Base-by-base conservation (phyloP, 75 land plant genomes). In the Picea glauca region DNA sequence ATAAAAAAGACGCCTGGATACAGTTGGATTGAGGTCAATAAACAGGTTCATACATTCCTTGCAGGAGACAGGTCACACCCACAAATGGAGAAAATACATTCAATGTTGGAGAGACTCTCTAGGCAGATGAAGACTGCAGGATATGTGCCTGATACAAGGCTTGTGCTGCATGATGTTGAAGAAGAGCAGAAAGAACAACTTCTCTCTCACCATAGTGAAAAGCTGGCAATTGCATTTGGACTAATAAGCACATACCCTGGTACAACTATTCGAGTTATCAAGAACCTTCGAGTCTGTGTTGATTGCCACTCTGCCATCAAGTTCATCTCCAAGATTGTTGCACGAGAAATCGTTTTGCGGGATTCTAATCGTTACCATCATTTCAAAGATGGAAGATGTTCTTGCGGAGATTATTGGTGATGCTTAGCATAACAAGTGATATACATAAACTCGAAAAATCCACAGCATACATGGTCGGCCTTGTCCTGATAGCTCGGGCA, bases 231-330 rank as follows among this genome's bases (percentile, higher is more conserved):
- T 17, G 62, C 62, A 60, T 60, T 60, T 60, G 62, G 62, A 20
- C 17, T 60, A 20, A 60, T 60, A 15, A 60, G n/a, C n/a, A 60
- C 62, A 17, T 17, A 3, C 12, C 62, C 62, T 17, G 62, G 62
- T 3, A 60, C 62, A 20, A 60, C 62, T 17, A 17, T 60, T 2
- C 62, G n/a, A 15, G 4, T 60, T 60, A 15, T 17, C n/a, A 60
- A 60, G 3, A 60, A 60, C n/a, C 62, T 17, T 20, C 17, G 62
- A 60, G n/a, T 60, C 17, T 60, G 62, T 60, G 15, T 17, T 60
- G 62, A 60, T 60, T 60, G 62, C 62, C 62, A 60, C n/a, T 15
- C 62, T 60, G 62, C 62, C 62, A 60, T 60, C n/a, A 60, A 60
- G 62, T 60, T 60, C 9, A 20, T 60, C 62, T 60, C 62, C 4